Conservation (phyloP, 768 basidiomycete species). For the Hypsizygus marmoreus region DNA sequence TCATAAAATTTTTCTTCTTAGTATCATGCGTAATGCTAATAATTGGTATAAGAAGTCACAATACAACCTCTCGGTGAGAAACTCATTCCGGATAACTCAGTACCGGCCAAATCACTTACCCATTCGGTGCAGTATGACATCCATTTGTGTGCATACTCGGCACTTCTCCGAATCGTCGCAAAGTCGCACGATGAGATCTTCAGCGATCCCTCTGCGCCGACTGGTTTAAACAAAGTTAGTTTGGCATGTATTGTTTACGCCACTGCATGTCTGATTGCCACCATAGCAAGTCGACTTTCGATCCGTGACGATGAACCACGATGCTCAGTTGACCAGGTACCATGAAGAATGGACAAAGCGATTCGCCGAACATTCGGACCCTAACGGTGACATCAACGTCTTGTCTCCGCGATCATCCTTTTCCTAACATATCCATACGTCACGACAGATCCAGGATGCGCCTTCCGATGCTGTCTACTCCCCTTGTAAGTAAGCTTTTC, state of each 20-base stretch:
- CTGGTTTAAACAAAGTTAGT: conserved; percentile 70
- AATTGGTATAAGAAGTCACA: conserved; percentile 77
- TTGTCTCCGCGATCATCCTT: neutral
- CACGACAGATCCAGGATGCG: conserved; percentile 52
- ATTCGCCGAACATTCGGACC: conserved; percentile 62
- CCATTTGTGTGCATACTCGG: conserved; percentile 74
- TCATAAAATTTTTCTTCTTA: conserved; percentile 20
- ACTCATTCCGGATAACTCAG: neutral
- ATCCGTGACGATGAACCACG: conserved; percentile 59
- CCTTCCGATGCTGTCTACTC: conserved; percentile 64
- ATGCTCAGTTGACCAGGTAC: conserved; percentile 56
- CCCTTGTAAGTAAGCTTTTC: conserved; percentile 63
- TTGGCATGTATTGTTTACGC: neutral
- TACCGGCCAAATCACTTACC: conserved; percentile 5
- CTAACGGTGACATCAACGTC: conserved; percentile 42
- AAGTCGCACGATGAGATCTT: conserved; percentile 79
- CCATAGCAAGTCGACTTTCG: conserved; percentile 67
- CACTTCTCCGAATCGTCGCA: conserved; percentile 67
- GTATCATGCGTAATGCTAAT: conserved; percentile 67
- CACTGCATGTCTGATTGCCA: conserved; percentile 8
- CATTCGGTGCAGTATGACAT: conserved; percentile 58
- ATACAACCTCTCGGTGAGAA: conserved; percentile 57
- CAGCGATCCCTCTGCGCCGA: conserved; percentile 66
- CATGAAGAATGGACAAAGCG: conserved; percentile 67
- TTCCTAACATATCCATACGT: conserved; percentile 6